These are phyloP conservation scores for Diaporthe velutina DNA, from an alignment of 2,329 filamentous ascomycete genomes.

Conservation along the genomic window DNA sequence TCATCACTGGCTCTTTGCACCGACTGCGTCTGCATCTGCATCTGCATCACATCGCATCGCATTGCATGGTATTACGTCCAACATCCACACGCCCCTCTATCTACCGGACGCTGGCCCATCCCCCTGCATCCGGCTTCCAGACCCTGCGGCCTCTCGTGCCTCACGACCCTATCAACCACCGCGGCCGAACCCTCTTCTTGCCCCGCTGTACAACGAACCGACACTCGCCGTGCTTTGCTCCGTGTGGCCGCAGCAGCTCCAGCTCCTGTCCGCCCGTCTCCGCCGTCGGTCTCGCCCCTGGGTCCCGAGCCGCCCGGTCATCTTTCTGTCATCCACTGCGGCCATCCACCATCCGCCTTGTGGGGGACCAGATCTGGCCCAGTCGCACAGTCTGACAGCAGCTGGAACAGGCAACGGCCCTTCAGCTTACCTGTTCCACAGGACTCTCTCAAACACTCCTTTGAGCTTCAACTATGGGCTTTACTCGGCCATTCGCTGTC, in stretches of 20 bases:
- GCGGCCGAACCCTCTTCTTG: conserved; percentile 19
- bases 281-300: conserved; percentile 27
- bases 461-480: conserved; percentile 38
- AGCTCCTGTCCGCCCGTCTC: conserved; percentile 31
- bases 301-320: conserved; percentile 32
- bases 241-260: conserved; percentile 35
- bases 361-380: not conserved
- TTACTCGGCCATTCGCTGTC: conserved; percentile 35
- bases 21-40: conserved; percentile 16
- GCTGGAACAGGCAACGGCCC: conserved; percentile 14
- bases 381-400: conserved; percentile 13
- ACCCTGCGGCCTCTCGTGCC: conserved; percentile 32
- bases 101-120: conserved; percentile 33
- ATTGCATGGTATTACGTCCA: conserved; percentile 13
- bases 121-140: conserved; percentile 30
- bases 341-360: not conserved
- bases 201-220: conserved; percentile 34
- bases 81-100: conserved; percentile 36
- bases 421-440: not conserved
- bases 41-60: conserved; percentile 9
- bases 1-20: conserved; percentile 23
- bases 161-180: conserved; percentile 31
- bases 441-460: not conserved
- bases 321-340: conserved; percentile 14
- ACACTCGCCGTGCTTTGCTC: conserved; percentile 30